phyloP scores from a whole-genome alignment of 2,329 filamentous ascomycete genomes.

The Chrysoporthe austroafricana region DNA sequence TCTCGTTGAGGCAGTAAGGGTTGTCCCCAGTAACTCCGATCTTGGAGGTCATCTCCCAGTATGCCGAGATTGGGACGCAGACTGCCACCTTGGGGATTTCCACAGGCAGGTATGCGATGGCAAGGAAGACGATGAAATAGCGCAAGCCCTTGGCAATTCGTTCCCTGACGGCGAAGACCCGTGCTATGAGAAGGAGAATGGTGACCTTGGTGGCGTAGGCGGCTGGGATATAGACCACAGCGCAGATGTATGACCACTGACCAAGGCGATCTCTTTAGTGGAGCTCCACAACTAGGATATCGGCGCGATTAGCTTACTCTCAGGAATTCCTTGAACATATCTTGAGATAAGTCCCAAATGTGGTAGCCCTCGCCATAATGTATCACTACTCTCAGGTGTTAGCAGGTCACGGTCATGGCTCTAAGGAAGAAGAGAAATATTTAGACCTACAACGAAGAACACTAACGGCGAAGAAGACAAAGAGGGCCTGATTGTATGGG shows the following conservation, averaged over 20 bases:
- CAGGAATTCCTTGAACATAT: background rate
- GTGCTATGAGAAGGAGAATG: constrained; percentile 34
- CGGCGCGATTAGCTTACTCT: background rate
- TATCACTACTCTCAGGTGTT: background rate
- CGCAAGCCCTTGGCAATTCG: constrained; percentile 29
- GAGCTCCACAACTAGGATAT: background rate
- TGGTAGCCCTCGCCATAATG: constrained; percentile 12
- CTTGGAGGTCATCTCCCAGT: constrained; percentile 31
- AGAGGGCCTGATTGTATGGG: background rate
- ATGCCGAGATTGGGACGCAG: constrained; percentile 32
- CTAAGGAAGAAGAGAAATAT: background rate
- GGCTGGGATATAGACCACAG: constrained; percentile 32
- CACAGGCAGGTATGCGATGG: constrained; percentile 27
- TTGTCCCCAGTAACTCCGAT: constrained; percentile 19
- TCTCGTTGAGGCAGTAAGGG: constrained; percentile 37
- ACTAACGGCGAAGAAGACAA: background rate
- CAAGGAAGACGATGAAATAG: constrained; percentile 28
- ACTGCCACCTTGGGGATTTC: constrained; percentile 29
- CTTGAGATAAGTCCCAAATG: constrained; percentile 4
- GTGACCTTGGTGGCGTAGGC: constrained; percentile 34
- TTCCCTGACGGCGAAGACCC: constrained; percentile 32
- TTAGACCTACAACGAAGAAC: background rate
- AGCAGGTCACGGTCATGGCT: background rate
- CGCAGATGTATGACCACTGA: constrained; percentile 27
- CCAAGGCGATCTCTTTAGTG: background rate